Conservation (phyloP, 139 green algal genomes). For the Coelastrella sp. region DNA sequence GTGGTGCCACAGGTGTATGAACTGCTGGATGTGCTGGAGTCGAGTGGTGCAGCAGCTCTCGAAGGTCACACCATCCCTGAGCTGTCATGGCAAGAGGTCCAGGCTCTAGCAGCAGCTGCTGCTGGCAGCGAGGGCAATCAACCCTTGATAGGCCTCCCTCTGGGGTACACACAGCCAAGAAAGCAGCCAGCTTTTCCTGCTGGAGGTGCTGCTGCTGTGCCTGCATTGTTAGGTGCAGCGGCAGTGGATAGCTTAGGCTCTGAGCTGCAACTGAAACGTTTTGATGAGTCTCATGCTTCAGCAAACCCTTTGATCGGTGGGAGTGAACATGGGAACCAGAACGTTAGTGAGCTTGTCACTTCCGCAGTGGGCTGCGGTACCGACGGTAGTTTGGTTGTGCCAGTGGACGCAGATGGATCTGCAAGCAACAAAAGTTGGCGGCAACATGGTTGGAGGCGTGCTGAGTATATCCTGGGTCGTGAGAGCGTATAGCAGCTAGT, state of each 20-base stretch:
- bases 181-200: background rate
- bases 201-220: background rate
- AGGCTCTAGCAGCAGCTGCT: background rate
- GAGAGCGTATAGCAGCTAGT: too few species aligned
- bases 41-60: background rate
- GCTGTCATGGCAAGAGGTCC: conserved; percentile 24
- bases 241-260: conserved; percentile 21
- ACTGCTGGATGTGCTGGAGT: conserved; percentile 27
- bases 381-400: too few species aligned
- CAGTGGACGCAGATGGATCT: too few species aligned
- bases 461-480: background rate
- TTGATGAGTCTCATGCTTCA: too few species aligned
- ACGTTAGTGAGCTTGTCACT: too few species aligned
- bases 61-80: background rate
- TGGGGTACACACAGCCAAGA: conserved; percentile 1
- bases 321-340: too few species aligned
- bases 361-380: too few species aligned
- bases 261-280: background rate
- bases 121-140: background rate
- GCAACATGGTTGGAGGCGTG: background rate
- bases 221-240: background rate
- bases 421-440: too few species aligned
- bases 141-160: background rate
- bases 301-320: too few species aligned
- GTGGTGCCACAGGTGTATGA: conserved; percentile 36